A percentile compares a stretch with the other conserved stretches of the same genome.
These are phyloP conservation scores for Aquilaria yunnanensis DNA, from an alignment of 345 rosid species.

Conservation along the genomic window DNA sequence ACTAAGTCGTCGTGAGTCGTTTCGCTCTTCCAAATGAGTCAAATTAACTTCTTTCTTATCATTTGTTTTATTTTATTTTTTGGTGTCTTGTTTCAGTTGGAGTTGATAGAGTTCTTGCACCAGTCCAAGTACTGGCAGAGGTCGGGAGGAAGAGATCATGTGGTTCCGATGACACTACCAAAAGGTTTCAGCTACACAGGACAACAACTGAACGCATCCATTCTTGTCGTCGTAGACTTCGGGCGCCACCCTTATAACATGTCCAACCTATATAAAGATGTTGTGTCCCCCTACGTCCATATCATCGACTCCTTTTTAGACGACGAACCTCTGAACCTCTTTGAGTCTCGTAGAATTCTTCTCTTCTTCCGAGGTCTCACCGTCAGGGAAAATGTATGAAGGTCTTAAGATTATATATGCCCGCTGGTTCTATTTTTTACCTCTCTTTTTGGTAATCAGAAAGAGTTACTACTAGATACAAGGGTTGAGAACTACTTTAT, in stretches of 20 bases:
- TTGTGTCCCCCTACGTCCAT: constrained; percentile 83
- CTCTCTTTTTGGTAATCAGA: no score
- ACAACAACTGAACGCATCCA: constrained; percentile 70
- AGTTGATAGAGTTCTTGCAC: constrained; percentile 48
- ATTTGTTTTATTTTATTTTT: neutral
- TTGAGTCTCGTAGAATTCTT: constrained; percentile 53
- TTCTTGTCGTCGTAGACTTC: constrained; percentile 75
- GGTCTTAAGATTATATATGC: neutral
- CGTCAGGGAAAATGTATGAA: constrained; percentile 59
- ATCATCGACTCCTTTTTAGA: constrained; percentile 58
- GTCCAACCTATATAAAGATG: constrained; percentile 71
- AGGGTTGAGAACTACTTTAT: neutral
- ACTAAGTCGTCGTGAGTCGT: no score
- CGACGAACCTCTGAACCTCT: constrained; percentile 45
- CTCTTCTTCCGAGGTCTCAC: constrained; percentile 88
- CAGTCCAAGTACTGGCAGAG: constrained; percentile 75
- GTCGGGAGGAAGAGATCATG: constrained; percentile 86
- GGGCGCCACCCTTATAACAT: constrained; percentile 60
- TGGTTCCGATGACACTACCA: constrained; percentile 90
- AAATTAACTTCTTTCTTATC: no score
- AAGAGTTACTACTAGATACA: neutral
- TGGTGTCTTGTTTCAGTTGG: constrained; percentile 43
- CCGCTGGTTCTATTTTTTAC: no score
- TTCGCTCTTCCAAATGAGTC: no score
- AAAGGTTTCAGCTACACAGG: constrained; percentile 85